Evolutionary conservation across 140 eudicot genomes (phyloP), one percentile per base, ranked within the genome.

Genomic region (Ambrosia hybrid): DNA sequence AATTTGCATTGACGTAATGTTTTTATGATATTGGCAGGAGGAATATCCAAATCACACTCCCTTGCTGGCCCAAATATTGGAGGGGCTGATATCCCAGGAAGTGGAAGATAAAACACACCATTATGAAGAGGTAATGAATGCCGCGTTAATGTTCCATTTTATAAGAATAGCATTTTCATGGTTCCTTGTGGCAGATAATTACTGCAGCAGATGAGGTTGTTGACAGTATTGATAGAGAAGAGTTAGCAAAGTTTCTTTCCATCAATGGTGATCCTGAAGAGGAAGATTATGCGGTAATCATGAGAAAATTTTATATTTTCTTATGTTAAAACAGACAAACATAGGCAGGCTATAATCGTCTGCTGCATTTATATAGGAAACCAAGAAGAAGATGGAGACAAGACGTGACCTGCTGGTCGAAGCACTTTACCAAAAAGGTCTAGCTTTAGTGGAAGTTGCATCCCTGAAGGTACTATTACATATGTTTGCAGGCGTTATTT

Each of bases 1-100:
- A 36, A 15, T 12, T 14, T 63, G 14, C 57, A 63, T 65, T 57
- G 57, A 38, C 41, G 11, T 12, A 13, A 34, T 68, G 2, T 76
- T 7, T 73, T 65, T 30, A 60, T 62, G 67, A 45, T 83, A 74
- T 73, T 80, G 72, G 83, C 96, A 94, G 99, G 46, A 82, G 49
- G 97, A 94, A 68, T 94, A 94, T 83, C 94, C 96, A 26, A 88
- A 88, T 26, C 85, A 90, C 85, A 94, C 97, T 41, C 97, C 95
- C 26, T 76, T 94, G 82, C 96, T 94, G 82, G 89, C 96, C 53
- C 88, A 84, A 82, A 86, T 88, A 80, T 72, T 94, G 91, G 96
- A 90, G 75, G 90, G 89, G 14, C 41, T 90, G 83, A 52, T 83
- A 43, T 84, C 96, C 59, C 89, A 78, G 86, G 82, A 85, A 8